Percentiles rank a stretch among this genome's conserved stretches.
Evolutionary conservation across 441 rosid species (phyloP).

Genomic region (Biscutella laevigata): DNA sequence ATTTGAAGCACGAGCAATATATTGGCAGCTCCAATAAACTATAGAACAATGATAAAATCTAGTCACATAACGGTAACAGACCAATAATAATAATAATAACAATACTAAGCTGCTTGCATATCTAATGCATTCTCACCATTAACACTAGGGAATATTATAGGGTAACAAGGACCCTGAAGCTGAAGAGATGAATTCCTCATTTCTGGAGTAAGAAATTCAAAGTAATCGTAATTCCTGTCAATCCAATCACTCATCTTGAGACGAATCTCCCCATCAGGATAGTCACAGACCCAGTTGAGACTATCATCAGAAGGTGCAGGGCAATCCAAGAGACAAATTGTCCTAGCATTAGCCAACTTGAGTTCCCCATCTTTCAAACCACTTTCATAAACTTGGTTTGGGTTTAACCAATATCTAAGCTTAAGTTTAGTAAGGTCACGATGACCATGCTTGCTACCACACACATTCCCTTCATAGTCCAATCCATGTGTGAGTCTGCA

Average conservation of each 20-base stretch:
- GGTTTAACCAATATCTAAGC: slow-evolving; percentile 85
- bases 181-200: slow-evolving; percentile 90
- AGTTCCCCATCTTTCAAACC: slow-evolving; percentile 73
- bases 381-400: slow-evolving; percentile 90
- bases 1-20: slow-evolving; percentile 78
- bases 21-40: slow-evolving; percentile 97
- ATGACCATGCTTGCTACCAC: slow-evolving; percentile 73
- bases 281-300: slow-evolving; percentile 92
- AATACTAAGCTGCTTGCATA: slow-evolving; percentile 15
- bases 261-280: slow-evolving; percentile 92
- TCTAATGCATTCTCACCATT: slow-evolving; percentile 43
- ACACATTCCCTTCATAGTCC: slow-evolving; percentile 94
- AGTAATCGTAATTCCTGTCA: slow-evolving; percentile 81
- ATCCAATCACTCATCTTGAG: slow-evolving; percentile 78
- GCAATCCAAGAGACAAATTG: slow-evolving; percentile 81
- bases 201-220: slow-evolving; percentile 82
- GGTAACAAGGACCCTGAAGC: slow-evolving; percentile 98
- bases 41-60: slow-evolving; percentile 4
- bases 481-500: slow-evolving; percentile 80
- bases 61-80: neutral
- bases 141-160: slow-evolving; percentile 79
- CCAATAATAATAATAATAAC: slow-evolving; percentile 1
- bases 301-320: slow-evolving; percentile 74
- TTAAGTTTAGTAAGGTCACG: slow-evolving; percentile 70
- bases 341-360: slow-evolving; percentile 68